A percentile compares a stretch with the other conserved stretches of the same genome.
Conservation (phyloP, 1,284 basidiomycete species). For the Kalmanozyma brasiliensis region DNA sequence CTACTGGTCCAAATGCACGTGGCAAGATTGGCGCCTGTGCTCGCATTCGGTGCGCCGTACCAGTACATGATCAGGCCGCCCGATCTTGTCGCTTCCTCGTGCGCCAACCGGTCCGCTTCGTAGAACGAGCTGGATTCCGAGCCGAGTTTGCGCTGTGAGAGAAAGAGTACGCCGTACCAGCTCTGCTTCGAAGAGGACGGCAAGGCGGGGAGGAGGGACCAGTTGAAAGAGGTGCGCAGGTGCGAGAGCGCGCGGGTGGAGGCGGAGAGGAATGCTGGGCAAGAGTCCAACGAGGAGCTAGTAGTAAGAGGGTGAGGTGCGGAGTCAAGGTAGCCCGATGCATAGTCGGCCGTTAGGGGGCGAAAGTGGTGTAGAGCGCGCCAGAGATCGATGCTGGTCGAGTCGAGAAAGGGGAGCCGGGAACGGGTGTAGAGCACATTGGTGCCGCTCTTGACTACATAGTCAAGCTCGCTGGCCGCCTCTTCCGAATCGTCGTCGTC, state of each 20-base stretch:
- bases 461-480: conserved; percentile 16
- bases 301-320: conserved; percentile 33
- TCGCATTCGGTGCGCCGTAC: conserved; percentile 53
- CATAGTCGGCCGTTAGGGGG: conserved; percentile 49
- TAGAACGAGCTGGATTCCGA: conserved; percentile 48
- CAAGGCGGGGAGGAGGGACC: conserved; percentile 37
- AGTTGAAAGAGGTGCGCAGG: conserved; percentile 52
- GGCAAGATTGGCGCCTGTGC: conserved; percentile 57
- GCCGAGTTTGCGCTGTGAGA: conserved; percentile 40
- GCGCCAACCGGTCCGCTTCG: conserved; percentile 55
- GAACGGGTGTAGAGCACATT: conserved; percentile 52
- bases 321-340: conserved; percentile 43
- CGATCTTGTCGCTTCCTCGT: conserved; percentile 58
- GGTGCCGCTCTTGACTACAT: conserved; percentile 5
- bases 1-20: conserved; percentile 63
- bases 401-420: conserved; percentile 46
- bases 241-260: conserved; percentile 10
- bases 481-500: conserved; percentile 2
- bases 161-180: conserved; percentile 64
- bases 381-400: conserved; percentile 45
- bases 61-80: conserved; percentile 63
- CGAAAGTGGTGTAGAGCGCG: conserved; percentile 49
- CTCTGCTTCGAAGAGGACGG: conserved; percentile 11
- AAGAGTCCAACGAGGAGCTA: conserved; percentile 10
- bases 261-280: conserved; percentile 44